These are phyloP conservation scores for Hypoxylon lienhwacheense DNA, from an alignment of 495 filamentous ascomycete genomes.

Conservation along the genomic window DNA sequence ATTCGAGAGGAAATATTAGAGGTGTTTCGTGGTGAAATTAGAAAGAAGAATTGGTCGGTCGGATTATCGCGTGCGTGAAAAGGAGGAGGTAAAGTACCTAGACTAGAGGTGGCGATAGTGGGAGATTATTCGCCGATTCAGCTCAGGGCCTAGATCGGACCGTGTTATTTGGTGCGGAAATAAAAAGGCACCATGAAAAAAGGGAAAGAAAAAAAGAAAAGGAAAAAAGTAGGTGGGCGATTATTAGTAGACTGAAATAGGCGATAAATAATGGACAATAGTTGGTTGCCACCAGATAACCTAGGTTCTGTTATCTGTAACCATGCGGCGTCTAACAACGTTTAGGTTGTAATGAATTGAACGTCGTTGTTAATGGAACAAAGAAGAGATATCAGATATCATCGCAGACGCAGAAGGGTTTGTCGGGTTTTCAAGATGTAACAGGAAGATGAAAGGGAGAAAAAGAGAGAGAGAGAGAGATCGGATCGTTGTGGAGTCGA, in stretches of 20 bases:
- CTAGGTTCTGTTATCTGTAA: too few species aligned
- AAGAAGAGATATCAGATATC: too few species aligned
- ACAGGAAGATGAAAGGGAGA: too few species aligned
- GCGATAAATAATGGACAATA: constrained; percentile 5
- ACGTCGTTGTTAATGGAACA: too few species aligned
- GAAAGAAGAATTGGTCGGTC: neutral
- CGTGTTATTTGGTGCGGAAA: constrained; percentile 6
- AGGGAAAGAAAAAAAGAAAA: constrained; percentile 2
- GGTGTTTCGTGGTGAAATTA: neutral
- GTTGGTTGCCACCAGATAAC: constrained; percentile 10
- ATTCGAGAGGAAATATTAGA: neutral
- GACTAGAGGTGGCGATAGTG: constrained; percentile 20
- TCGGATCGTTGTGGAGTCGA: too few species aligned
- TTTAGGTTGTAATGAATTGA: too few species aligned
- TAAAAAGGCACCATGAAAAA: constrained; percentile 4
- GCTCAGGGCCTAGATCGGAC: neutral
- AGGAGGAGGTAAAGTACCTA: constrained; percentile 4
- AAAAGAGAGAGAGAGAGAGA: too few species aligned
- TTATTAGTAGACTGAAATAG: constrained; percentile 9
- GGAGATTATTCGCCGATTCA: neutral
- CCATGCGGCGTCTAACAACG: too few species aligned
- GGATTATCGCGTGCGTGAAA: too few species aligned
- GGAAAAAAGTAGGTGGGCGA: constrained; percentile 5
- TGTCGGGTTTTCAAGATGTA: too few species aligned
- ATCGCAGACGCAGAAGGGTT: too few species aligned